These are phyloP conservation scores for Penicillium italicum DNA, from an alignment of 2,329 filamentous ascomycete species.

Conservation along the genomic window DNA sequence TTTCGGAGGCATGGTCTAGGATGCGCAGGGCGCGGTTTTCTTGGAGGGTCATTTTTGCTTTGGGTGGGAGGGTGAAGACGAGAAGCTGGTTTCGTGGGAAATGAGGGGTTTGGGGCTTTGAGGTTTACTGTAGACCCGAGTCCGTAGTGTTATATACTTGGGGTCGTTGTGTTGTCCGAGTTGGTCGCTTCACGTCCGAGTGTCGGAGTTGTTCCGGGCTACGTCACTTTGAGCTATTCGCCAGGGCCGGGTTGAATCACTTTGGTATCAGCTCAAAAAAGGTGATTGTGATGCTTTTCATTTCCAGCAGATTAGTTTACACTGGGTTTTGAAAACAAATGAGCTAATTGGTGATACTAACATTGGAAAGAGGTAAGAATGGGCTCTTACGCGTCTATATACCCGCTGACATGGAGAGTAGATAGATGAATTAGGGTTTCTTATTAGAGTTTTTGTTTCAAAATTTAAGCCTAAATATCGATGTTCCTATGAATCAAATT, in stretches of 20 bases:
- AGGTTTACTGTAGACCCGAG: background rate
- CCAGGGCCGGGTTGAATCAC: background rate
- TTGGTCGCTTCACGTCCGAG: constrained; percentile 2
- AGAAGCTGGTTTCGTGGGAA: background rate
- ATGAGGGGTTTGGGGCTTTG: background rate
- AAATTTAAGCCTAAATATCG: background rate
- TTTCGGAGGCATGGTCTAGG: constrained; percentile 53
- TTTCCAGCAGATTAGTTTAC: background rate
- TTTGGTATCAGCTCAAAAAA: background rate
- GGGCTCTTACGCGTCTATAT: background rate
- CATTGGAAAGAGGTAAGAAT: background rate
- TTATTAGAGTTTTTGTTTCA: background rate
- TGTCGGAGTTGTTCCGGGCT: constrained; percentile 4
- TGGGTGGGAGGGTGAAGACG: constrained; percentile 17
- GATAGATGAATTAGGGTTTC: background rate
- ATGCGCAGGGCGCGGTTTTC: constrained; percentile 55
- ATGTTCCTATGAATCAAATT: too few species aligned
- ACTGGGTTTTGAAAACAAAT: background rate
- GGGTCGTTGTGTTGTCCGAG: background rate
- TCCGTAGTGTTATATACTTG: constrained; percentile 1
- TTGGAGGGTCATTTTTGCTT: constrained; percentile 39
- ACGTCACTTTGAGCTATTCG: constrained; percentile 5
- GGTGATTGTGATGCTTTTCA: background rate
- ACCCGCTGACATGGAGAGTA: background rate
- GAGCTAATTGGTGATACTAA: background rate